Percentiles rank a stretch among this genome's conserved stretches.
Conservation (phyloP, 2,329 filamentous ascomycete genomes). For the Arachnomyces sp. region DNA sequence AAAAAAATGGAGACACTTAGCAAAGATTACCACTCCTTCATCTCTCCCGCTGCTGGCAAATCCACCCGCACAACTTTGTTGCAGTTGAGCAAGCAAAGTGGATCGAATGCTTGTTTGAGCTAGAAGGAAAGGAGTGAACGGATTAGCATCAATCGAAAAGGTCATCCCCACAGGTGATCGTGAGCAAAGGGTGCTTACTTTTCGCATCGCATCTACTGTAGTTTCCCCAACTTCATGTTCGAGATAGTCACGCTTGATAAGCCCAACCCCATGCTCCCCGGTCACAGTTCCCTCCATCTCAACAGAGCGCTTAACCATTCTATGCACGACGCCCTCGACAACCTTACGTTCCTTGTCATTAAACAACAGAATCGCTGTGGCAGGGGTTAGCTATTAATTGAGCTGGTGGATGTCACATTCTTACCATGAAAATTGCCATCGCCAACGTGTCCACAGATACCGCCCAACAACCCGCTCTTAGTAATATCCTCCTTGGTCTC, state of each 20-base stretch:
- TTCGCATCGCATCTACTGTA: conserved; percentile 59
- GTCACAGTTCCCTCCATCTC: conserved; percentile 66
- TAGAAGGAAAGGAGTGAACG: conserved; percentile 16
- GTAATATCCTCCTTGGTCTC: conserved; percentile 59
- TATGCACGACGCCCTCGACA: conserved; percentile 55
- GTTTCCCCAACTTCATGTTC: conserved; percentile 54
- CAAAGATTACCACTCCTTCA: conserved; percentile 42
- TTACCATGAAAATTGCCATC: conserved; percentile 67
- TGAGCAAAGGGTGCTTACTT: conserved; percentile 35
- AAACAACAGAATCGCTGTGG: conserved; percentile 54
- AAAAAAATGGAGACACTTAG: too few species aligned
- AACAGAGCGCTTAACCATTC: conserved; percentile 63
- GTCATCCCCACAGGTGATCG: neutral
- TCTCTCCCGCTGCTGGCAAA: conserved; percentile 41
- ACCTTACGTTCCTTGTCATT: conserved; percentile 50
- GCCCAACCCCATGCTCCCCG: conserved; percentile 63
- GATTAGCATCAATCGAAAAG: neutral
- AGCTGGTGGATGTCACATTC: conserved; percentile 11
- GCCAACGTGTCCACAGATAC: conserved; percentile 66
- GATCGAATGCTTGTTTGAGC: conserved; percentile 59
- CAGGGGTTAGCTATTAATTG: conserved; percentile 5
- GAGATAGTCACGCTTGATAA: conserved; percentile 61
- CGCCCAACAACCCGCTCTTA: conserved; percentile 54
- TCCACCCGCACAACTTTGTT: conserved; percentile 58
- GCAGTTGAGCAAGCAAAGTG: conserved; percentile 58